Conservation (phyloP, 345 rosid genomes). For the Hibiscus syriacus region DNA sequence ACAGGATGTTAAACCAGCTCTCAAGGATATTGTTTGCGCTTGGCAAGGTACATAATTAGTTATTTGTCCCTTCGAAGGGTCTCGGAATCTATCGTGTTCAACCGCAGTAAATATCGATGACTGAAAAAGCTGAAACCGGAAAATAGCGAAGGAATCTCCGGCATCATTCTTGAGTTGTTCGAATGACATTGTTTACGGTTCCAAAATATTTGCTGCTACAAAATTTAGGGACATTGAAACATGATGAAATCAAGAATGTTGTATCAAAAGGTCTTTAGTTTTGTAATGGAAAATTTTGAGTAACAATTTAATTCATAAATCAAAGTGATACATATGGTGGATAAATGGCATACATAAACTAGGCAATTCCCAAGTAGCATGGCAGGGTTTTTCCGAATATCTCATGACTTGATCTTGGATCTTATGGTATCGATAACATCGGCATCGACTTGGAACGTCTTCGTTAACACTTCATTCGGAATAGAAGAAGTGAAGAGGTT, state of each 20-base stretch:
- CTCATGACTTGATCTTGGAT: constrained; percentile 35
- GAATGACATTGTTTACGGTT: too few relatives aligned
- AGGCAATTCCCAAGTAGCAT: neutral
- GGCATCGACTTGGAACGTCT: constrained; percentile 40
- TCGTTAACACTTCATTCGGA: constrained; percentile 49
- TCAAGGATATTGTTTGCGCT: constrained; percentile 14
- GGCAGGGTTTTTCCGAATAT: neutral
- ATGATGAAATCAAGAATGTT: neutral
- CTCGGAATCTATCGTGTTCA: neutral
- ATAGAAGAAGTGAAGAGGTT: constrained; percentile 47
- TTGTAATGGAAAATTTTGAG: neutral
- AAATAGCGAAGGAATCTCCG: too few relatives aligned
- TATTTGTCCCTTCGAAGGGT: neutral
- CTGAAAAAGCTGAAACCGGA: neutral
- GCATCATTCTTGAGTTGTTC: too few relatives aligned
- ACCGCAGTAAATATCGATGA: neutral
- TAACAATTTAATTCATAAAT: neutral
- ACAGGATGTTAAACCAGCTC: constrained; percentile 11
- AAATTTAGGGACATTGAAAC: neutral
- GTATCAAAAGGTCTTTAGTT: neutral
- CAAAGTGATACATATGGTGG: neutral
- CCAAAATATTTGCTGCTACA: too few relatives aligned
- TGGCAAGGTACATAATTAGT: constrained; percentile 5
- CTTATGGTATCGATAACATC: constrained; percentile 32
- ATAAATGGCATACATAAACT: neutral